Conservation (phyloP, 108 stramenopile genomes). For the Cylindrotheca fusiformis region DNA sequence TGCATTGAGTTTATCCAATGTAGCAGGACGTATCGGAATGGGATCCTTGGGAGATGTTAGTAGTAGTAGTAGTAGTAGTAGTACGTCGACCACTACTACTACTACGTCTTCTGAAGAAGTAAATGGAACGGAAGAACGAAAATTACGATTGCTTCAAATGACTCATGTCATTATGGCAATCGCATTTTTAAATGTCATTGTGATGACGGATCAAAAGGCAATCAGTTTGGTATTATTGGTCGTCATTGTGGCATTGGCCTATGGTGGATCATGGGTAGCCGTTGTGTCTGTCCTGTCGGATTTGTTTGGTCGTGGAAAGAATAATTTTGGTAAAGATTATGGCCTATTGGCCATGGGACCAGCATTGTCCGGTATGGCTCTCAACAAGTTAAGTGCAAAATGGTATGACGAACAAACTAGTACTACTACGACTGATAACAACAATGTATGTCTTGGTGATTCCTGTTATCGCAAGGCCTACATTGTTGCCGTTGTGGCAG, state of each 20-base stretch:
- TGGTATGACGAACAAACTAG: conserved; percentile 21
- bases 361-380: conserved; percentile 28
- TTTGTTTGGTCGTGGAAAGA: conserved; percentile 26
- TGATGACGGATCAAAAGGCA: not conserved
- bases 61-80: too few species aligned
- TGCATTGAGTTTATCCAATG: conserved; percentile 24
- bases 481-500: conserved; percentile 11
- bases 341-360: conserved; percentile 35
- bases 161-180: conserved; percentile 13
- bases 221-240: conserved; percentile 17
- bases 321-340: conserved; percentile 36
- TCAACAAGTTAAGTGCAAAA: conserved; percentile 24
- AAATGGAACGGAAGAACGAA: conserved; percentile 8
- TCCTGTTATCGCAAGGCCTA: conserved; percentile 23
- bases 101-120: too few species aligned
- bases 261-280: conserved; percentile 37
- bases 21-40: conserved; percentile 16
- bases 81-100: not conserved
- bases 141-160: conserved; percentile 11
- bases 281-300: conserved; percentile 22
- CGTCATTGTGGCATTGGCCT: conserved; percentile 20
- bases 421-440: not conserved
- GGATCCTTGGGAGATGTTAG: conserved; percentile 27
- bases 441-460: conserved; percentile 19
- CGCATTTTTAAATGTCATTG: conserved; percentile 6